phyloP scores from a whole-genome alignment of 148 eudicot species.

The Nepenthes mirabilis region DNA sequence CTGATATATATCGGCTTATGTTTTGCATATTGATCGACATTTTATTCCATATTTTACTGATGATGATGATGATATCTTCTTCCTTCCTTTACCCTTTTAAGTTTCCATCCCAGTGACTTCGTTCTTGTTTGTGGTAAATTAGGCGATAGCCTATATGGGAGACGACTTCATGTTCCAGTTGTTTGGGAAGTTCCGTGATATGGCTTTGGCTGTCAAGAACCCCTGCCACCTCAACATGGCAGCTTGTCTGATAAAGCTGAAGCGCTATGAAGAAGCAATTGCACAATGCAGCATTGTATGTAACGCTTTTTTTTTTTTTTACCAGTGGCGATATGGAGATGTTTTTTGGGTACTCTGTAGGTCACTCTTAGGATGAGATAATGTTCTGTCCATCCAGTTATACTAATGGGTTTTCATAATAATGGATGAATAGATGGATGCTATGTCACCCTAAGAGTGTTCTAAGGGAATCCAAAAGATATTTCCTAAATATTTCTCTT shows the following conservation, averaged over 20 bases:
- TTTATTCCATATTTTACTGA: not conserved
- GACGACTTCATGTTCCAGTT: constrained; percentile 99
- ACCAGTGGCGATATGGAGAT: no score
- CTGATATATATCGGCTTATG: no score
- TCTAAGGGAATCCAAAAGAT: no score
- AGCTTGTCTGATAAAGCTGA: constrained; percentile 80
- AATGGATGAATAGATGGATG: no score
- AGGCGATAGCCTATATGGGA: constrained; percentile 99
- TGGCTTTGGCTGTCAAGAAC: constrained; percentile 96
- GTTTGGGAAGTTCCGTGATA: constrained; percentile 87
- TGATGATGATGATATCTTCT: constrained; percentile 1
- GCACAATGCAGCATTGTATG: constrained; percentile 80
- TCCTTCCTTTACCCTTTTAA: not conserved
- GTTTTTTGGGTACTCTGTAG: no score
- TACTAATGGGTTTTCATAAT: no score
- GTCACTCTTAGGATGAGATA: no score
- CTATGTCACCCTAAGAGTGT: no score
- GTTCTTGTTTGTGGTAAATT: constrained; percentile 2
- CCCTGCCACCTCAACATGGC: constrained; percentile 97
- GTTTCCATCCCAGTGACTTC: not conserved
- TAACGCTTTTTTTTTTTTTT: not conserved
- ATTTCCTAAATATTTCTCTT: no score
- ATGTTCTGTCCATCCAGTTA: no score
- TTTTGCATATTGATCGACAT: not conserved
- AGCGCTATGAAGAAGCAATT: constrained; percentile 83